These are phyloP conservation scores for Mallotus nudiflorus DNA, from an alignment of 345 rosid species.

Conservation along the genomic window DNA sequence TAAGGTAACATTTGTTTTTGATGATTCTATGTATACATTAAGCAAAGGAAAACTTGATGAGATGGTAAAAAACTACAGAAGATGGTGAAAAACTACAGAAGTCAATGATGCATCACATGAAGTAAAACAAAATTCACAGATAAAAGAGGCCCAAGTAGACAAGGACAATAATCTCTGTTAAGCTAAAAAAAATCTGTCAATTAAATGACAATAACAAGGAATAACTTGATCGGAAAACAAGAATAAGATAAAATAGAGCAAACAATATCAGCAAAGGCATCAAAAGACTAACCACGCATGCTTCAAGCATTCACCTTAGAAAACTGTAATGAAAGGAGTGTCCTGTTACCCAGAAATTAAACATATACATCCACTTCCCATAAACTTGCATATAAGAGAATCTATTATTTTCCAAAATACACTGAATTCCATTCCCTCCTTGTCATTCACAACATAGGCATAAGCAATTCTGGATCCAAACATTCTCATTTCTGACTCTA, in stretches of 20 bases:
- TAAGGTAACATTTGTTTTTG: constrained; percentile 50
- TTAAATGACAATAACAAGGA: neutral
- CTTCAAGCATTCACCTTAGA: neutral
- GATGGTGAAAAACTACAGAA: neutral
- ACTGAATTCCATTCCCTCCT: neutral
- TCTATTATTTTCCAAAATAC: neutral
- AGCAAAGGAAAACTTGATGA: constrained; percentile 27
- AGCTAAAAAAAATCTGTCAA: neutral
- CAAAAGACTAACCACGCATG: neutral
- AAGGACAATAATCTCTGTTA: neutral
- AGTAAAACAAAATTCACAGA: neutral
- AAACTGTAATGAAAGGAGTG: neutral
- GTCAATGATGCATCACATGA: neutral
- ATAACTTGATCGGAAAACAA: neutral
- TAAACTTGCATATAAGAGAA: too few relatives aligned
- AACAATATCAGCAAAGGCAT: neutral
- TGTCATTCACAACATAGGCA: neutral
- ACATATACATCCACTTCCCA: neutral
- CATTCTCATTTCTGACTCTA: neutral
- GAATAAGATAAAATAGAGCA: neutral
- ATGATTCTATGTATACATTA: constrained; percentile 55
- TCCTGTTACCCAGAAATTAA: neutral
- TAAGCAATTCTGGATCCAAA: neutral
- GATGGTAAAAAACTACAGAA: neutral
- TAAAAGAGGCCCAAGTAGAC: neutral